Base-by-base conservation (phyloP, 2,329 filamentous ascomycete species). In the Pezizomycotina sp. region DNA sequence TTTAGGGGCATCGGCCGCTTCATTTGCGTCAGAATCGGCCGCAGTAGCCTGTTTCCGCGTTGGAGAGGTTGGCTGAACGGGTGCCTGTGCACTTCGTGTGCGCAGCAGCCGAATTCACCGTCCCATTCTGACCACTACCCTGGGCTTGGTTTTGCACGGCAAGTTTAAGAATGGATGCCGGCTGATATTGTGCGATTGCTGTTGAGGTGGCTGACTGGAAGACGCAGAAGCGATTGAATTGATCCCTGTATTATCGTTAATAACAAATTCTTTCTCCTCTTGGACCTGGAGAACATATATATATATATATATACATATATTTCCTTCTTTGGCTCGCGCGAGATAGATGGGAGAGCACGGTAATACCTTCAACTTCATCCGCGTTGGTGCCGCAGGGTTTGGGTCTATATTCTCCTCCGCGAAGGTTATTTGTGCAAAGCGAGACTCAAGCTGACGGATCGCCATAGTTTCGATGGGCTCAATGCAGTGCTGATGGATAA, bases 91-190 rank as follows among this genome's bases (percentile, higher is more conserved):
- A n/a, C n/a, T n/a, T n/a, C n/a, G n/a, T n/a, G n/a, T n/a, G n/a
- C n/a, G n/a, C n/a, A n/a, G n/a, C n/a, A n/a, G n/a, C n/a, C n/a
- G n/a, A n/a, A n/a, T n/a, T n/a, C n/a, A n/a, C n/a, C n/a, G n/a
- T n/a, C n/a, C n/a, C n/a, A n/a, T n/a, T n/a, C n/a, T n/a, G n/a
- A n/a, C n/a, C n/a, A n/a, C n/a, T n/a, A 18, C 38, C 43, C 15
- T 47, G 38, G 15, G 46, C 46, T 30, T 52, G 50, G 24, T 52
- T 52, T 27, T 50, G 47, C 12, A 51, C 49, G n/a, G 50, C 50
- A 22, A 52, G 47, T 35, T 52, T 12, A 52, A 43, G 27, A 51
- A 46, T 5, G 50, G 45, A 21, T 52, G 50, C 34, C 47, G 46
- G 22, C 42, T 27, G 10, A 45, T 36, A 19, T 36, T 38, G 22